Conservation (phyloP, 2,329 filamentous ascomycete species). For the Colletotrichum costaricense region DNA sequence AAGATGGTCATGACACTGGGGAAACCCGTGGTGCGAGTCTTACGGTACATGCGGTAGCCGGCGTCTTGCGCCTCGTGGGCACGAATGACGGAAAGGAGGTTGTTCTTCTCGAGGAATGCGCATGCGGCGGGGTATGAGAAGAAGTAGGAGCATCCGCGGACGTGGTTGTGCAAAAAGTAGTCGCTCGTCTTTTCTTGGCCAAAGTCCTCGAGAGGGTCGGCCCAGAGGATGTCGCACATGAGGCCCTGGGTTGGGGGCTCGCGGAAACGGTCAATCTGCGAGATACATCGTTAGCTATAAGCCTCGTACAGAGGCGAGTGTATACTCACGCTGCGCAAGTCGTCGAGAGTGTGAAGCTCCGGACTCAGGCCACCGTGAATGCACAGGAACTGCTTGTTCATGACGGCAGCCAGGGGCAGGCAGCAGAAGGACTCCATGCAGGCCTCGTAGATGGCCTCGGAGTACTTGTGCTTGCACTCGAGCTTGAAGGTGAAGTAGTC, state of each 20-base stretch:
- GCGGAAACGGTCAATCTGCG: constrained; percentile 93
- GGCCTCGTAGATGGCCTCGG: constrained; percentile 93
- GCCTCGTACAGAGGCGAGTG: background rate
- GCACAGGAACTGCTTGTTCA: constrained; percentile 99
- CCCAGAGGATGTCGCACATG: constrained; percentile 99
- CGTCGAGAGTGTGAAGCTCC: constrained; percentile 94
- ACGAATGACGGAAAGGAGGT: constrained; percentile 94
- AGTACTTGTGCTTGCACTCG: constrained; percentile 99
- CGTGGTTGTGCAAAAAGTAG: constrained; percentile 98
- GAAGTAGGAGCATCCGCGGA: constrained; percentile 98
- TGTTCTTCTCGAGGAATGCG: constrained; percentile 98
- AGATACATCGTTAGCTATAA: background rate
- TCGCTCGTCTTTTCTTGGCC: constrained; percentile 98
- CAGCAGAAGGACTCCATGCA: constrained; percentile 99
- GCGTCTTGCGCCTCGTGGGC: constrained; percentile 99
- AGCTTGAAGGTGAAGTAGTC: constrained; percentile 99
- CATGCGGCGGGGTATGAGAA: constrained; percentile 98
- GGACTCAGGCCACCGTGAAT: constrained; percentile 97
- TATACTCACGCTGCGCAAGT: constrained; percentile 79
- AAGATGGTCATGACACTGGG: constrained; percentile 99
- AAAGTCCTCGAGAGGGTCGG: constrained; percentile 97
- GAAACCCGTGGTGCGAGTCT: constrained; percentile 97
- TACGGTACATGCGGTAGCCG: constrained; percentile 98
- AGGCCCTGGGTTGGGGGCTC: constrained; percentile 97
- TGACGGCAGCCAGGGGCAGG: constrained; percentile 91